Conservation (phyloP, 352 stramenopile species). For the Globisporangium spiculum region DNA sequence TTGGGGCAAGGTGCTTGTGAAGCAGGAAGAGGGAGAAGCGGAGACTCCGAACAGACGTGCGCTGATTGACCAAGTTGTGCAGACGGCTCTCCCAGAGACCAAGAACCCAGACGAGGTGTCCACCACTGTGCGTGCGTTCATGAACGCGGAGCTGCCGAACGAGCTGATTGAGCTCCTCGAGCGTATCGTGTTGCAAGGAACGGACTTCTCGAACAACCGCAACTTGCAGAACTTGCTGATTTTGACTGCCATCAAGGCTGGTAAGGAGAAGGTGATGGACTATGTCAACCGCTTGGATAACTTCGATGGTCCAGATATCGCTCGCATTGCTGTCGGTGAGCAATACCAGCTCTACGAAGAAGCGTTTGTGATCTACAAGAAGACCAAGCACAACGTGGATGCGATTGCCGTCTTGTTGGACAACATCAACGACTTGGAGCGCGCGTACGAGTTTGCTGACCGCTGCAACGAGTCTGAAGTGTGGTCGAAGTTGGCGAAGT, state of each 20-base stretch:
- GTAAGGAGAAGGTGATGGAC: slow-evolving; percentile 98
- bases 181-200: slow-evolving; percentile 99
- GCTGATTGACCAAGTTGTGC: slow-evolving; percentile 99
- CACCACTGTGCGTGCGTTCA: slow-evolving; percentile 99
- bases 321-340: slow-evolving; percentile 97
- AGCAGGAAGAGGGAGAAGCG: slow-evolving; percentile 90
- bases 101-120: slow-evolving; percentile 99
- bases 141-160: slow-evolving; percentile 98
- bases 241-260: slow-evolving; percentile 98
- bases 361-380: slow-evolving; percentile 99
- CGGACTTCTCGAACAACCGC: slow-evolving; percentile 99
- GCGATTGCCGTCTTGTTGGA: slow-evolving; percentile 92
- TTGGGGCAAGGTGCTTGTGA: slow-evolving; percentile 96
- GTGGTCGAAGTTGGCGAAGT: slow-evolving; percentile 98
- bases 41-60: slow-evolving; percentile 92
- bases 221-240: slow-evolving; percentile 99
- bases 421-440: slow-evolving; percentile 98
- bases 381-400: slow-evolving; percentile 97
- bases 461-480: slow-evolving; percentile 98
- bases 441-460: slow-evolving; percentile 98
- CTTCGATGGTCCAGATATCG: slow-evolving; percentile 99
- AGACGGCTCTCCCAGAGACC: slow-evolving; percentile 99
- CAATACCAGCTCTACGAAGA: slow-evolving; percentile 99
- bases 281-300: slow-evolving; percentile 99
- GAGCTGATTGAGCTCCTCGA: slow-evolving; percentile 99